These are phyloP conservation scores for Nitzschia inconspicua DNA, from an alignment of 108 stramenopile genomes.

Conservation along the genomic window DNA sequence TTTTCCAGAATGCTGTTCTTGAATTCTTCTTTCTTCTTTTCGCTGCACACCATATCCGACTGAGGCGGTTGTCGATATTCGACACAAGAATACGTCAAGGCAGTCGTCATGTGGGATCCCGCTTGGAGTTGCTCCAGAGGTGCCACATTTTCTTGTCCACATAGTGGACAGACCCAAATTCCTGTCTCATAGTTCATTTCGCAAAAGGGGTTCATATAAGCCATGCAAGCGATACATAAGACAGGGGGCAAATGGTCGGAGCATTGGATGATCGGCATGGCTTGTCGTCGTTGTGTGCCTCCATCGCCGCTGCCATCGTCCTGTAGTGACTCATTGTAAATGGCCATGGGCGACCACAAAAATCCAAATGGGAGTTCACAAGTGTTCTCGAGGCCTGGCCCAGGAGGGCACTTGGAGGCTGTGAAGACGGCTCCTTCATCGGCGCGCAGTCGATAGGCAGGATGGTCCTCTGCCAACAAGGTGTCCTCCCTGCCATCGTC, in stretches of 20 bases:
- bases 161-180: conserved; percentile 47
- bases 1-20: no score
- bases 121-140: conserved; percentile 2
- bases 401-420: conserved; percentile 35
- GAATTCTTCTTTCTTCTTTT: background rate
- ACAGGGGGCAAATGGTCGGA: conserved; percentile 25
- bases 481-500: background rate
- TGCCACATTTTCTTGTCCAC: conserved; percentile 37
- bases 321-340: background rate
- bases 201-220: conserved; percentile 47
- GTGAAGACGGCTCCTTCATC: conserved; percentile 38
- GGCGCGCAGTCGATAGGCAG: background rate
- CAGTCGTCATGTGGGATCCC: conserved; percentile 3
- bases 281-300: background rate
- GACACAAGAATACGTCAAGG: conserved; percentile 19
- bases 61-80: conserved; percentile 38
- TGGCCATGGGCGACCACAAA: conserved; percentile 48
- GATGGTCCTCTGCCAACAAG: background rate
- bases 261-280: conserved; percentile 9
- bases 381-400: conserved; percentile 31
- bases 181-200: conserved; percentile 20
- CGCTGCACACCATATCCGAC: background rate
- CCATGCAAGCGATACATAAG: conserved; percentile 44
- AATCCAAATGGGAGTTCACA: conserved; percentile 59
- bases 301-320: background rate